phyloP scores from a whole-genome alignment of 345 rosid genomes.

The Eucalyptus curtisii region DNA sequence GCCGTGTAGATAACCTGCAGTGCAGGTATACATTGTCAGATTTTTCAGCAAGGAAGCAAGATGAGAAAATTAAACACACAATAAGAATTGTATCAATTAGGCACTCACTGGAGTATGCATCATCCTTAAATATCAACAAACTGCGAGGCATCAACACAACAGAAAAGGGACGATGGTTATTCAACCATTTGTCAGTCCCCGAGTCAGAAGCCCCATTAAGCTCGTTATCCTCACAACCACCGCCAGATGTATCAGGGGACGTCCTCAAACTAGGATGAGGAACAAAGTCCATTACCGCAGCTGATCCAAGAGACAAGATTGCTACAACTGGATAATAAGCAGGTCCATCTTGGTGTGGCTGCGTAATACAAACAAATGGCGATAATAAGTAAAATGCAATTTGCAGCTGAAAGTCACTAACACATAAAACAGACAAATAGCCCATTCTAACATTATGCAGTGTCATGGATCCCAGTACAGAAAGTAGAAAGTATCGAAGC shows the following conservation, averaged over 20 bases:
- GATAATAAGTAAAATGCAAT: not conserved
- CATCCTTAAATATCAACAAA: conserved; percentile 77
- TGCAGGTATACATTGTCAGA: not conserved
- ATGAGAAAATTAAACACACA: not conserved
- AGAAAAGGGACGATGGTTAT: conserved; percentile 40
- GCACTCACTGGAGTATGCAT: conserved; percentile 46
- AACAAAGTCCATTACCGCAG: conserved; percentile 75
- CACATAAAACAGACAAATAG: not conserved
- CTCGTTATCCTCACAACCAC: not conserved
- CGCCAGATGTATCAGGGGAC: not conserved
- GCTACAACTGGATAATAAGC: conserved; percentile 90
- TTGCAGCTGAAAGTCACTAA: not conserved
- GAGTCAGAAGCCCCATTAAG: conserved; percentile 1
- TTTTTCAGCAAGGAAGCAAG: not conserved
- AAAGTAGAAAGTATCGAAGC: not conserved
- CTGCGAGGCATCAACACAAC: conserved; percentile 71
- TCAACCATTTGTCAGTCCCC: conserved; percentile 7
- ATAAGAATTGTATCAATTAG: not conserved
- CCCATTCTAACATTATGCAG: not conserved
- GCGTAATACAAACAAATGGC: not conserved
- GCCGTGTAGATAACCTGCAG: conserved; percentile 74
- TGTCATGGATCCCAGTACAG: not conserved
- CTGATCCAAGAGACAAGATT: conserved; percentile 73
- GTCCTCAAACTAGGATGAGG: conserved; percentile 55
- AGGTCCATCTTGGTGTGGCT: conserved; percentile 97